A percentile compares a stretch with the other conserved stretches of the same genome.
Conservation (phyloP, 139 green algal species). For the Auxenochlorella protothecoides region DNA sequence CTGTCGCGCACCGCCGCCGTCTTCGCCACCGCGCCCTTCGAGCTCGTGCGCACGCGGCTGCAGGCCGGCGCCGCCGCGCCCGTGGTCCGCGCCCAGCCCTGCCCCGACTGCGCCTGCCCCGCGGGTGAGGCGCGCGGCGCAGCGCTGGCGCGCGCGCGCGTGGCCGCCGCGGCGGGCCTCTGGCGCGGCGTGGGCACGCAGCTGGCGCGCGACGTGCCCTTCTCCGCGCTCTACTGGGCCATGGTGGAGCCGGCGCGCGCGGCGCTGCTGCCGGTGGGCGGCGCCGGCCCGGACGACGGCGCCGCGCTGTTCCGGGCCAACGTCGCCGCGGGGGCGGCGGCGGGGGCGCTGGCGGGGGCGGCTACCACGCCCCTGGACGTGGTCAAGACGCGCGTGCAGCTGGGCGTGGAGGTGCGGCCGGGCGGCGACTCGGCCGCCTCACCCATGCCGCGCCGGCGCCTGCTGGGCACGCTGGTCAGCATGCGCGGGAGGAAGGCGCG, state of each 20-base stretch:
- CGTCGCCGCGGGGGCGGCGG: conserved; percentile 45
- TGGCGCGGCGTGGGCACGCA: conserved; percentile 74
- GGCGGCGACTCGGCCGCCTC: neutral
- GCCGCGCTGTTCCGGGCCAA: conserved; percentile 46
- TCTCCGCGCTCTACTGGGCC: conserved; percentile 89
- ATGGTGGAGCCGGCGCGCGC: conserved; percentile 69
- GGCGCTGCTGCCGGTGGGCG: conserved; percentile 18
- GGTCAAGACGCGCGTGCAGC: conserved; percentile 83
- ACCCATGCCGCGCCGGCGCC: neutral
- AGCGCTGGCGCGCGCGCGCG: neutral
- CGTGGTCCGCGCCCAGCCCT: neutral
- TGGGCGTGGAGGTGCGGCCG: conserved; percentile 5
- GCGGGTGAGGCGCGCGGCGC: neutral
- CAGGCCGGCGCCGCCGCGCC: conserved; percentile 31
- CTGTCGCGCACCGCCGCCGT: conserved; percentile 53
- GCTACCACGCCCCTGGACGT: conserved; percentile 94
- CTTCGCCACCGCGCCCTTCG: conserved; percentile 65
- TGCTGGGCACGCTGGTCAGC: conserved; percentile 26
- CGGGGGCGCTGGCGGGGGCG: conserved; percentile 63
- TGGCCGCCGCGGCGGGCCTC: conserved; percentile 16
- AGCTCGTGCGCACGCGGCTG: conserved; percentile 68
- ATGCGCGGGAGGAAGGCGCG: conserved; percentile 46
- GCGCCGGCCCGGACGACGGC: neutral
- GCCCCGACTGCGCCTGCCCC: no score
- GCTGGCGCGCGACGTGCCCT: conserved; percentile 83